Evolutionary conservation across 164 flowering plant species (phyloP), one percentile per base, ranked within the genome.

Genomic region (Platanus orientalis): DNA sequence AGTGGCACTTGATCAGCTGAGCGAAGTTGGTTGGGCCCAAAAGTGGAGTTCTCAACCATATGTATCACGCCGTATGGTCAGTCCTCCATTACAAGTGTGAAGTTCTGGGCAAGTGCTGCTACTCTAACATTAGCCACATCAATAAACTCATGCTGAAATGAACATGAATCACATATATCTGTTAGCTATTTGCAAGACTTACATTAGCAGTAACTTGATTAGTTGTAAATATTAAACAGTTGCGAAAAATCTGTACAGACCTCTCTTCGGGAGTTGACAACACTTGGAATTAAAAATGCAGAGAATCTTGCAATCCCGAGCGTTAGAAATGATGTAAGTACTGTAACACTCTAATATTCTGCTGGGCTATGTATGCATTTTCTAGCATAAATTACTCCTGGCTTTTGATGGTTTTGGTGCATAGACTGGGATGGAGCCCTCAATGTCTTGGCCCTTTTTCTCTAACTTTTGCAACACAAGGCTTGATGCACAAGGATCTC

Each of bases 301-400:
- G 98, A 89, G 77, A 89, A 86, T 71, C 90, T 94, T 60, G 98
- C 97, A 40, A 83, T 94, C 26, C 96, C 98, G n/a, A 94, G 97
- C 63, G 88, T 89, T 44, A 77, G 98, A 80, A 94, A 94, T 80
- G 98, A 94, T 81, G 93, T 94, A 74, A 85, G 97, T 82, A 51
- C 21, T 32, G 1, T 13, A 51, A 23, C n/a, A 47, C 23, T 59
- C 16, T 2, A 45, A 45, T 19, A 45, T 19, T 45, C 6, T 17
- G 16, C 49, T 14, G 4, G n/a, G 5, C 49, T 1, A 45, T 16
- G 16, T 19, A 5, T 5, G 39, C 5, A 28, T 60, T 47, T 11
- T 0, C 39, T 45, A 27, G 26, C 51, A 6, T 20, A 19, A 13
- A 48, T 9, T 4, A 19, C 6, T 20, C 12, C 51, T 48, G 17